Evolutionary conservation across 495 filamentous ascomycete species (phyloP).

Genomic region (Delitschia confertaspora): DNA sequence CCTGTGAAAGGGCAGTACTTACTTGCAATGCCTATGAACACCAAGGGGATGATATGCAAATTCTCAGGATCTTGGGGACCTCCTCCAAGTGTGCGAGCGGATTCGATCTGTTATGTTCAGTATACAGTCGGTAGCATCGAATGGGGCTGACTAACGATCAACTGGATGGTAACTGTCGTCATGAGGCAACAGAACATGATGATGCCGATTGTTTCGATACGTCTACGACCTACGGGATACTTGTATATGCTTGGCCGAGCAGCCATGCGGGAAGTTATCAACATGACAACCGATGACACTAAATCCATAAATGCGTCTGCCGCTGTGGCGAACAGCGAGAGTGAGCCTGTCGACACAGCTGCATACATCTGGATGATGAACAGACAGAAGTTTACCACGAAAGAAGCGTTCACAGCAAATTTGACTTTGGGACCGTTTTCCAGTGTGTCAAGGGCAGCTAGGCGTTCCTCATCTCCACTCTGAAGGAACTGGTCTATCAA

Average conservation of each 20-base stretch:
- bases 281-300: constrained; percentile 50
- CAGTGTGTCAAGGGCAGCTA: constrained; percentile 40
- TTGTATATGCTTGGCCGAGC: constrained; percentile 47
- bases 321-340: constrained; percentile 49
- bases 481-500: constrained; percentile 49
- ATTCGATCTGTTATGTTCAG: constrained; percentile 37
- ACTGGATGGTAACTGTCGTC: constrained; percentile 48
- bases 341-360: constrained; percentile 47
- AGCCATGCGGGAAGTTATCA: constrained; percentile 45
- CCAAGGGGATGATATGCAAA: constrained; percentile 43
- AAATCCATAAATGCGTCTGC: constrained; percentile 54
- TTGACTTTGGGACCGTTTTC: constrained; percentile 47
- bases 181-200: constrained; percentile 52
- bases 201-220: constrained; percentile 49
- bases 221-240: constrained; percentile 47
- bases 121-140: constrained; percentile 10
- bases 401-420: constrained; percentile 48
- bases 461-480: constrained; percentile 44
- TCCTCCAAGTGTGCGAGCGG: constrained; percentile 39
- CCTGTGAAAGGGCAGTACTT: constrained; percentile 7
- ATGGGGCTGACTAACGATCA: constrained; percentile 32
- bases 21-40: constrained; percentile 47
- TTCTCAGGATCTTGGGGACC: constrained; percentile 35
- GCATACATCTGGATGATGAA: constrained; percentile 53
- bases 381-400: constrained; percentile 45